Conservation (phyloP, 2,329 filamentous ascomycete species). For the Alternaria rosae region DNA sequence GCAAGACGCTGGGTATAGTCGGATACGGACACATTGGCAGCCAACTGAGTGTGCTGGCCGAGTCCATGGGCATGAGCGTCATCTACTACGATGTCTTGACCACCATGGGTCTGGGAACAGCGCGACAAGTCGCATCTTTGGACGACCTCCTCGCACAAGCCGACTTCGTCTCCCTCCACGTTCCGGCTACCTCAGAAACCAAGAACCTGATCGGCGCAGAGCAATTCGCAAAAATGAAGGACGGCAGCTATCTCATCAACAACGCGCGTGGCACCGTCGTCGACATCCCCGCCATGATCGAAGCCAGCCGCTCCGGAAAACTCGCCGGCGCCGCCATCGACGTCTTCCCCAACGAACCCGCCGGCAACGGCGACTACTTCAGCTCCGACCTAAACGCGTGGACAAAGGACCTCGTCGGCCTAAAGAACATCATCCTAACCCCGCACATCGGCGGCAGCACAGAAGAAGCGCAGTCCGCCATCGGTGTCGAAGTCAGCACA, state of each 20-base stretch:
- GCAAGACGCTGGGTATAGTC: slow-evolving; percentile 95
- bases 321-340: slow-evolving; percentile 94
- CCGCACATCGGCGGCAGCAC: slow-evolving; percentile 98
- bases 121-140: slow-evolving; percentile 80
- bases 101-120: slow-evolving; percentile 91
- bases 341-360: slow-evolving; percentile 93
- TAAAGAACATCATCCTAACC: slow-evolving; percentile 94
- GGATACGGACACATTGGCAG: slow-evolving; percentile 98
- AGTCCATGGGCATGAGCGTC: slow-evolving; percentile 97
- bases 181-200: slow-evolving; percentile 91
- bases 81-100: slow-evolving; percentile 97
- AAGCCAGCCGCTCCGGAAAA: slow-evolving; percentile 84
- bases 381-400: slow-evolving; percentile 81
- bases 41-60: slow-evolving; percentile 92
- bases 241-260: slow-evolving; percentile 93
- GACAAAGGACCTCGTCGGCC: slow-evolving; percentile 80
- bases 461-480: slow-evolving; percentile 95
- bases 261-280: slow-evolving; percentile 93
- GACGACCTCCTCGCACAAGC: slow-evolving; percentile 77
- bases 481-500: slow-evolving; percentile 90
- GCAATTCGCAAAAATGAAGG: slow-evolving; percentile 89
- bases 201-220: slow-evolving; percentile 85
- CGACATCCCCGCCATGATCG: slow-evolving; percentile 89
- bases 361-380: slow-evolving; percentile 95
- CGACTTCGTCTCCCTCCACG: slow-evolving; percentile 94